These are phyloP conservation scores for Acanthamoeba comandoni DNA, from an alignment of 208 protist genomes.

Conservation along the genomic window DNA sequence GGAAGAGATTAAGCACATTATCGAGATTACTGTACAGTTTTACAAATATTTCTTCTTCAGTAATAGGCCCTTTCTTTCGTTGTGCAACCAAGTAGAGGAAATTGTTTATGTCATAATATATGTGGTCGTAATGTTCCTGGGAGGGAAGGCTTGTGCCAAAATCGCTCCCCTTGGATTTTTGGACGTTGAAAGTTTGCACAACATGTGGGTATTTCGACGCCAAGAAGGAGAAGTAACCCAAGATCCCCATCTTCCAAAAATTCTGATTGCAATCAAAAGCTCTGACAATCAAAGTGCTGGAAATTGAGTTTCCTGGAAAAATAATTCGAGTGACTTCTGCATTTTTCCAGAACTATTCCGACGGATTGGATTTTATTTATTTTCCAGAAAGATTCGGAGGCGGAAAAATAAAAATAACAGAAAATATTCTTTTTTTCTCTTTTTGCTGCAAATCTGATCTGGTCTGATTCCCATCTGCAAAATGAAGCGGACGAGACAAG, in stretches of 20 bases:
- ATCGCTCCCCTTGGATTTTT: background rate
- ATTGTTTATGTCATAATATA: conserved; percentile 65
- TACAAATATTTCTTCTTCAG: background rate
- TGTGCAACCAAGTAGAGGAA: conserved; percentile 46
- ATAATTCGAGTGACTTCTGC: background rate
- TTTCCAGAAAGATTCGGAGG: background rate
- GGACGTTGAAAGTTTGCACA: background rate
- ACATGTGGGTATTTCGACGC: conserved; percentile 29
- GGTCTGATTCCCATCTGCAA: no score
- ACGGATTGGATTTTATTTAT: no score
- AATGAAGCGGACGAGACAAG: background rate
- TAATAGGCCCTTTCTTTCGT: background rate
- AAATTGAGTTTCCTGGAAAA: background rate
- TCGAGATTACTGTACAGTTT: conserved; percentile 3
- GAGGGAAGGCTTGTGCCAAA: background rate
- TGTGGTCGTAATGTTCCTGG: conserved; percentile 31
- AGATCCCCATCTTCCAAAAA: conserved; percentile 49
- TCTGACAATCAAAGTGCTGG: background rate
- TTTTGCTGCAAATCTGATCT: no score
- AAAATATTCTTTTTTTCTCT: no score
- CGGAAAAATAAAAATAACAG: conserved; percentile 3
- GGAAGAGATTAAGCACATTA: conserved; percentile 30
- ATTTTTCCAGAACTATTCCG: conserved; percentile 6
- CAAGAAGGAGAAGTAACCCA: conserved; percentile 49
- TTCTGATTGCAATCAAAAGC: background rate